Percentiles rank a stretch among this genome's conserved stretches.
phyloP scores from a whole-genome alignment of 1,284 basidiomycete genomes.

The Gymnopus androsaceus region DNA sequence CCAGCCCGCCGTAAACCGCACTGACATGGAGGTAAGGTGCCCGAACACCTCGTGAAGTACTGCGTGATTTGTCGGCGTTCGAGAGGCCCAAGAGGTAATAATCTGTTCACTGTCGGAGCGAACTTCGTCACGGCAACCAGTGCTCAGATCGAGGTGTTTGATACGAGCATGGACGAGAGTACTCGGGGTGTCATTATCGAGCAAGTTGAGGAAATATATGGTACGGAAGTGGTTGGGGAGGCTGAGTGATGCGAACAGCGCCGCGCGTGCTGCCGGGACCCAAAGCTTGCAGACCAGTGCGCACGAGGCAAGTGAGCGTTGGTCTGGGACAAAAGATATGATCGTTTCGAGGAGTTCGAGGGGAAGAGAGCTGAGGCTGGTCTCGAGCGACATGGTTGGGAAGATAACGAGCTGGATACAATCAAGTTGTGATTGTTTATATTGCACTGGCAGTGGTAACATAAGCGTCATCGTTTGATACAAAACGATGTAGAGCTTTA shows the following conservation, averaged over 20 bases:
- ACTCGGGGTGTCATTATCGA: constrained; percentile 4
- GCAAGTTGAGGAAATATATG: constrained; percentile 3
- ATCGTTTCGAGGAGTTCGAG: constrained; percentile 6
- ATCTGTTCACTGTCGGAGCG: constrained; percentile 6
- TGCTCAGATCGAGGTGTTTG: constrained; percentile 3
- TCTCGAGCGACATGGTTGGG: constrained; percentile 2
- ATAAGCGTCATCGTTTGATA: no score
- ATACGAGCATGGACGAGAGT: constrained; percentile 1
- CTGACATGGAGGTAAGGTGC: background rate
- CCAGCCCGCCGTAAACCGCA: constrained; percentile 3
- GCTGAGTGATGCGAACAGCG: background rate
- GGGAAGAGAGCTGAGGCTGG: constrained; percentile 6
- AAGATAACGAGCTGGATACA: background rate
- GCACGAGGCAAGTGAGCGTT: background rate
- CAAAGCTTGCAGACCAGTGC: constrained; percentile 5
- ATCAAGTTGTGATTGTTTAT: no score
- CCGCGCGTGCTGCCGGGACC: background rate
- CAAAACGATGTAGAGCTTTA: no score
- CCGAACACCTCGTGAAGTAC: constrained; percentile 3
- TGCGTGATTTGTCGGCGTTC: background rate
- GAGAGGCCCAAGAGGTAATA: constrained; percentile 4
- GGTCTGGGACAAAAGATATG: constrained; percentile 2
- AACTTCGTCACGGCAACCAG: background rate
- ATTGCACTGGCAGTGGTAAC: no score
- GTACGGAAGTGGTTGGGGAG: constrained; percentile 3